phyloP scores from a whole-genome alignment of 2,329 filamentous ascomycete genomes.

The Ceratocystiopsis sp. region DNA sequence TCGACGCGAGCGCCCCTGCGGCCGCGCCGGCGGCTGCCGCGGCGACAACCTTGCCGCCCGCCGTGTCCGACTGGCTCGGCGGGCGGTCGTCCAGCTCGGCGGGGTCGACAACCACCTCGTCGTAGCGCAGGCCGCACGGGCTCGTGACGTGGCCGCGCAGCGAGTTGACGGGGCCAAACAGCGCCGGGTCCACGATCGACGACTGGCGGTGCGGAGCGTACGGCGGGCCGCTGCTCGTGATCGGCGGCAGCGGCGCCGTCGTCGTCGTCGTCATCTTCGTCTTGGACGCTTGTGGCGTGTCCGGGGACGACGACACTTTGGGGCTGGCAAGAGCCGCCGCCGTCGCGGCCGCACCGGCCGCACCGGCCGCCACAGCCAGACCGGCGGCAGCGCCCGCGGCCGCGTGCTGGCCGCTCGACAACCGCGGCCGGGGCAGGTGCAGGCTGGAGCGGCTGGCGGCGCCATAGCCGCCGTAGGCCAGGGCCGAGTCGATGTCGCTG shows the following conservation, averaged over 20 bases:
- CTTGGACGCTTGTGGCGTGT: slow-evolving; percentile 12
- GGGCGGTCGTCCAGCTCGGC: slow-evolving; percentile 1
- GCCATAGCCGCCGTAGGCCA: slow-evolving; percentile 25
- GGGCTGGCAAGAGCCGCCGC: not conserved
- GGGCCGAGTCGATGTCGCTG: slow-evolving; percentile 20
- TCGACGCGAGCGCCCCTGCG: not conserved
- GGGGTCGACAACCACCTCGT: slow-evolving; percentile 6
- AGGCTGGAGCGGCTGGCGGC: slow-evolving; percentile 7
- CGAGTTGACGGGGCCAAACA: slow-evolving; percentile 46
- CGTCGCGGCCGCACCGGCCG: not conserved
- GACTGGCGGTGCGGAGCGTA: slow-evolving; percentile 17
- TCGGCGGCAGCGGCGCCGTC: not conserved
- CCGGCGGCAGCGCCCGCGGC: slow-evolving; percentile 13
- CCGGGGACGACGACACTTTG: slow-evolving; percentile 3
- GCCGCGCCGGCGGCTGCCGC: not conserved
- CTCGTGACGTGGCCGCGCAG: slow-evolving; percentile 36
- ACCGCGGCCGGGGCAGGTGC: not conserved
- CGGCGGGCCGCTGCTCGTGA: too few species aligned
- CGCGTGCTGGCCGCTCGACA: slow-evolving; percentile 14
- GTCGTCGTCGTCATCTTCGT: not conserved
- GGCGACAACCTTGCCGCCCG: not conserved
- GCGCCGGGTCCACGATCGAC: slow-evolving; percentile 37
- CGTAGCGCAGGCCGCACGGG: slow-evolving; percentile 36
- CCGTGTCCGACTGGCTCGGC: slow-evolving; percentile 9
- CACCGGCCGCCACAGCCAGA: not conserved